phyloP scores from a whole-genome alignment of 495 filamentous ascomycete genomes.

The Penicillium antarcticum region DNA sequence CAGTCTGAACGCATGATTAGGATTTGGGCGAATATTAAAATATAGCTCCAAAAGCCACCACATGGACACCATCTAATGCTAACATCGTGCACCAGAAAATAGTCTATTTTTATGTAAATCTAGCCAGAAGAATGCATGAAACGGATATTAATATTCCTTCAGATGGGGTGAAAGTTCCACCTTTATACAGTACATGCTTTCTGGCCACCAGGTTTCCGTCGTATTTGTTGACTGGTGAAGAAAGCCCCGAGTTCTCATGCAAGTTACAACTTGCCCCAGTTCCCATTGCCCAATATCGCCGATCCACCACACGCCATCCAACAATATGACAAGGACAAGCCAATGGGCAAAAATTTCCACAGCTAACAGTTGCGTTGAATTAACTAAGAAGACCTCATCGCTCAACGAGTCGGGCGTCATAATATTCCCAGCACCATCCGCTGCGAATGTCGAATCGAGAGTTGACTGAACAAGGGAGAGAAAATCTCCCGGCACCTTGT shows the following conservation, averaged over 20 bases:
- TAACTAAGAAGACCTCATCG: constrained; percentile 4
- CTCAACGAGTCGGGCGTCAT: constrained; percentile 1
- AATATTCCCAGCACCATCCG: background rate
- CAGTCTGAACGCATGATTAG: too few species aligned
- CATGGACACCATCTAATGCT: too few species aligned
- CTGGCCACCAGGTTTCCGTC: constrained; percentile 28
- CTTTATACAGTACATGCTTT: constrained; percentile 26
- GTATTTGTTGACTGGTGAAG: constrained; percentile 1
- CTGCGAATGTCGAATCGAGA: constrained; percentile 10
- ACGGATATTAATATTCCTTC: too few species aligned
- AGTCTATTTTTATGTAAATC: too few species aligned
- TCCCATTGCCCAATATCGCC: constrained; percentile 33
- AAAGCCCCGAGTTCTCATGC: constrained; percentile 13
- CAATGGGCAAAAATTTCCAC: constrained; percentile 45
- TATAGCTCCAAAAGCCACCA: too few species aligned
- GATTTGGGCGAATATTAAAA: too few species aligned
- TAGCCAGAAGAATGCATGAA: too few species aligned
- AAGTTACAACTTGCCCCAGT: constrained; percentile 21
- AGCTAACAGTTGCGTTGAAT: constrained; percentile 28
- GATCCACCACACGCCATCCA: constrained; percentile 46
- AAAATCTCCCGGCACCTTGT: constrained; percentile 22
- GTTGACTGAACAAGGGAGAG: constrained; percentile 20
- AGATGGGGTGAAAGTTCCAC: too few species aligned
- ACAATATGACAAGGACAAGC: constrained; percentile 39
- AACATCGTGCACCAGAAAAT: too few species aligned